A percentile compares a stretch with the other conserved stretches of the same genome.
Evolutionary conservation across 2,329 filamentous ascomycete genomes (phyloP).

Genomic region (Penicillium concentricum): DNA sequence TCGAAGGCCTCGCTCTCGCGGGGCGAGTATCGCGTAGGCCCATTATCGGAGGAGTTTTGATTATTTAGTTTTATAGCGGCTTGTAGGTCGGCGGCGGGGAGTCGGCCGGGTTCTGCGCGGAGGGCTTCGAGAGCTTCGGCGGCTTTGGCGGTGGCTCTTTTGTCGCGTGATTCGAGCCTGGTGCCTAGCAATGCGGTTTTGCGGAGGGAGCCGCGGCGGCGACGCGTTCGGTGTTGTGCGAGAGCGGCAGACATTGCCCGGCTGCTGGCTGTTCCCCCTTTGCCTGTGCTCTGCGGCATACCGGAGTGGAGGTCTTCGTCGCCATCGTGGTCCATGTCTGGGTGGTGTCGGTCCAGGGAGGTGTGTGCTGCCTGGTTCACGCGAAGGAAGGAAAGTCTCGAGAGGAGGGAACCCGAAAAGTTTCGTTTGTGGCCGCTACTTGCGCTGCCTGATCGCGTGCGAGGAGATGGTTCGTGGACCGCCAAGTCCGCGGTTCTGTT

Average conservation of each 20-base stretch:
- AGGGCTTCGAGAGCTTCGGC: conserved; percentile 20
- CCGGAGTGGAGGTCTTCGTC: conserved; percentile 30
- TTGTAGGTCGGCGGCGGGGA: conserved; percentile 7
- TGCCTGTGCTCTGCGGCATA: conserved; percentile 17
- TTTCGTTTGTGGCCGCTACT: conserved; percentile 50
- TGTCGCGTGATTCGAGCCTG: conserved; percentile 37
- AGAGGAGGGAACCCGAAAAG: conserved; percentile 65
- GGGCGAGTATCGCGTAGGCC: conserved; percentile 3
- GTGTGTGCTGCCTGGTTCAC: conserved; percentile 41
- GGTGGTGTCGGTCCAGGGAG: conserved; percentile 29
- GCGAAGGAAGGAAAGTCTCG: conserved; percentile 68
- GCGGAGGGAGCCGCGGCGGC: conserved; percentile 78
- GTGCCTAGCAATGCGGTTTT: conserved; percentile 80
- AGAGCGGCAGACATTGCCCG: conserved; percentile 51
- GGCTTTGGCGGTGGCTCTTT: conserved; percentile 23
- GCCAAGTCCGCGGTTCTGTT: conserved; percentile 27
- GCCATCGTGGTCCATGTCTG: conserved; percentile 25
- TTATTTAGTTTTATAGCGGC: conserved; percentile 2
- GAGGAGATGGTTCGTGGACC: conserved; percentile 26
- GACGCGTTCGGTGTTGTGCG: conserved; percentile 58
- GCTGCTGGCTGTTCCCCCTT: conserved; percentile 34
- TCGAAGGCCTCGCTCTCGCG: conserved; percentile 14
- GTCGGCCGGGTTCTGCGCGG: conserved; percentile 10
- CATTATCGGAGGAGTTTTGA: conserved; percentile 8
- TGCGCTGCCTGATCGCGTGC: conserved; percentile 35